Conservation (phyloP, 23 red algal species). For the Gracilaria domingensis region DNA sequence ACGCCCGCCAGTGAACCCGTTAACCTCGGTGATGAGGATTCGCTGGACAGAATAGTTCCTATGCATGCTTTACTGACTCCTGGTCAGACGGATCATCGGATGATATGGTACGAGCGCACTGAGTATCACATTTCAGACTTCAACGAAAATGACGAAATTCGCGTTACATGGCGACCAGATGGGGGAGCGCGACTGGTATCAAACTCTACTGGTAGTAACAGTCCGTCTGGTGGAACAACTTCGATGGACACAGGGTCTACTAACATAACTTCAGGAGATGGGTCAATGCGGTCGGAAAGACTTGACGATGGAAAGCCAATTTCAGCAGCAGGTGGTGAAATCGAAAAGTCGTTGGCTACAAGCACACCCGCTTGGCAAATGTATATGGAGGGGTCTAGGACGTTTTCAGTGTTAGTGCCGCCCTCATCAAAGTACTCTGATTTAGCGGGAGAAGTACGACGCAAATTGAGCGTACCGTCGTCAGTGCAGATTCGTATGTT, state of each 20-base stretch:
- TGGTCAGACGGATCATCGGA: conserved; percentile 58
- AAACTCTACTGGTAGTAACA: conserved; percentile 12
- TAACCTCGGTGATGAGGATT: conserved; percentile 33
- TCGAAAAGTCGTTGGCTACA: conserved; percentile 7
- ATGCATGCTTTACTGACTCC: conserved; percentile 17
- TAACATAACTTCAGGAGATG: conserved; percentile 27
- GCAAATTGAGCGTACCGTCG: conserved; percentile 33
- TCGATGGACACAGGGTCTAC: conserved; percentile 40
- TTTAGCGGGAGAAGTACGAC: conserved; percentile 34
- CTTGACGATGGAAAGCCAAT: not conserved
- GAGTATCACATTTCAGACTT: conserved; percentile 83
- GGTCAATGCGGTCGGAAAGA: conserved; percentile 25
- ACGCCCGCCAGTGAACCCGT: conserved; percentile 59
- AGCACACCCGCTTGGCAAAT: not conserved
- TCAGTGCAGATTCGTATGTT: conserved; percentile 49
- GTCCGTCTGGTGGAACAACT: conserved; percentile 5
- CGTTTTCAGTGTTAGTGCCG: conserved; percentile 69
- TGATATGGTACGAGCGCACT: conserved; percentile 91
- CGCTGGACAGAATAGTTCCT: conserved; percentile 31
- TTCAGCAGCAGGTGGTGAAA: not conserved
- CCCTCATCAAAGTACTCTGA: conserved; percentile 42
- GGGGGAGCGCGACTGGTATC: conserved; percentile 29
- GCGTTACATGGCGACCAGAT: conserved; percentile 79
- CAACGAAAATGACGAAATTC: conserved; percentile 86
- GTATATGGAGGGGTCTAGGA: conserved; percentile 11